A percentile compares a stretch with the other conserved stretches of the same genome.
Conservation (phyloP, 805 yeast species). For the Saturnispora kantuleensis region DNA sequence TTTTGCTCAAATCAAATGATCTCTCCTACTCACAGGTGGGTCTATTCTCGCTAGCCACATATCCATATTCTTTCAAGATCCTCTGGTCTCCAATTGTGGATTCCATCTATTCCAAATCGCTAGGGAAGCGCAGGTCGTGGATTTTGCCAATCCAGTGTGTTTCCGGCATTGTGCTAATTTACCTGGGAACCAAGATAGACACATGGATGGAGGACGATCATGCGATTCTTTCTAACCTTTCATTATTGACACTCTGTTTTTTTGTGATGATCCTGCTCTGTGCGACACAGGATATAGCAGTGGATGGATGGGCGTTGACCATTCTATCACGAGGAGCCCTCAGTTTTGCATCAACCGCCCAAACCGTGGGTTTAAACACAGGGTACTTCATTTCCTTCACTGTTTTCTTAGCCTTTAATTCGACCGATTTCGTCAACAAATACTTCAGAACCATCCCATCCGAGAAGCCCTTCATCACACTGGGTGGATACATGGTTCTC, state of each 20-base stretch:
- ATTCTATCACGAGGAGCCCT: conserved; percentile 67
- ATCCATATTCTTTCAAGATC: conserved; percentile 87
- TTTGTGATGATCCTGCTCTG: conserved; percentile 75
- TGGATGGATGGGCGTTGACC: conserved; percentile 98
- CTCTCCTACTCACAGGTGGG: conserved; percentile 86
- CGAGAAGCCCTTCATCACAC: conserved; percentile 55
- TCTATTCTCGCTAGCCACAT: conserved; percentile 80
- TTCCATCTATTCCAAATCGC: conserved; percentile 53
- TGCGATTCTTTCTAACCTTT: conserved; percentile 38
- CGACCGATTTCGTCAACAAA: conserved; percentile 86
- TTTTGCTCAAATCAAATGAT: conserved; percentile 65
- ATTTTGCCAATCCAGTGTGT: conserved; percentile 83
- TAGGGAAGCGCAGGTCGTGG: conserved; percentile 90
- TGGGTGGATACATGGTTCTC: conserved; percentile 65
- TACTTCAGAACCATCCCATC: conserved; percentile 57
- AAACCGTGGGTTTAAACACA: conserved; percentile 86
- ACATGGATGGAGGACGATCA: conserved; percentile 31
- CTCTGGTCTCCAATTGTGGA: conserved; percentile 97
- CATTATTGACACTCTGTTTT: conserved; percentile 57
- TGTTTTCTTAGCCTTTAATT: conserved; percentile 79
- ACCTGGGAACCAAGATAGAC: conserved; percentile 53
- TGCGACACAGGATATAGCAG: conserved; percentile 98
- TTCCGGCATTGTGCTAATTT: conserved; percentile 59
- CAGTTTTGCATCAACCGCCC: conserved; percentile 94
- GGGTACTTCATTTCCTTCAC: conserved; percentile 92